A percentile compares a stretch with the other conserved stretches of the same genome.
phyloP scores from a whole-genome alignment of 257 asterid genomes.

The Thymus quinquecostatus region DNA sequence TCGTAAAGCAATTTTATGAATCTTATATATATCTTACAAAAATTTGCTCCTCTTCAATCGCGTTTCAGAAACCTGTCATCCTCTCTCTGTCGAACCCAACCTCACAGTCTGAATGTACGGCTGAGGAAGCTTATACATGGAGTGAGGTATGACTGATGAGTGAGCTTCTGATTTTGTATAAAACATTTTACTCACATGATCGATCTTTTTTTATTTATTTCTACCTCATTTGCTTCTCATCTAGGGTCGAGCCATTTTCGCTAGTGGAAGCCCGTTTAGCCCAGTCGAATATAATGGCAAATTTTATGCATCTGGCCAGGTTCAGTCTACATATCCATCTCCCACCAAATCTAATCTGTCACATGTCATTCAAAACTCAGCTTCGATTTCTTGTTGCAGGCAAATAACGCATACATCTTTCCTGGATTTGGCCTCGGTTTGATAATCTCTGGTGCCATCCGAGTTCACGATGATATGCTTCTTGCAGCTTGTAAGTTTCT shows the following conservation, averaged over 20 bases:
- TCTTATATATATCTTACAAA: conserved; percentile 10
- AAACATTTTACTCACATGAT: too few species aligned
- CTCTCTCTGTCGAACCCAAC: conserved; percentile 75
- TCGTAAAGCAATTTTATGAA: not conserved
- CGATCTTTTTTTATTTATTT: not conserved
- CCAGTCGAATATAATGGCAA: conserved; percentile 65
- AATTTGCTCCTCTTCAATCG: not conserved
- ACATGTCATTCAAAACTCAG: conserved; percentile 14
- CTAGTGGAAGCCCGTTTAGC: conserved; percentile 81
- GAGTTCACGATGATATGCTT: conserved; percentile 97
- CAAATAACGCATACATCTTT: conserved; percentile 94
- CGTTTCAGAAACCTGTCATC: conserved; percentile 61
- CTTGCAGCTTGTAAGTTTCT: conserved; percentile 90
- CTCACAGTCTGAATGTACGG: conserved; percentile 75
- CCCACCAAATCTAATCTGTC: not conserved
- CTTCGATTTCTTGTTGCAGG: conserved; percentile 44
- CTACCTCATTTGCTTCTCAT: not conserved
- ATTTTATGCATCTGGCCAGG: conserved; percentile 76
- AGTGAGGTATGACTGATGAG: not conserved
- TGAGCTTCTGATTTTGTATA: too few species aligned
- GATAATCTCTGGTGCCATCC: conserved; percentile 96
- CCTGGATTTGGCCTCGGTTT: conserved; percentile 98
- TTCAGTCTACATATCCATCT: conserved; percentile 28
- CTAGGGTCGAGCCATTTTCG: conserved; percentile 72
- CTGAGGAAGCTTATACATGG: conserved; percentile 75